phyloP scores from a whole-genome alignment of 805 yeast genomes.

The Saccharomycopsis sp. region DNA sequence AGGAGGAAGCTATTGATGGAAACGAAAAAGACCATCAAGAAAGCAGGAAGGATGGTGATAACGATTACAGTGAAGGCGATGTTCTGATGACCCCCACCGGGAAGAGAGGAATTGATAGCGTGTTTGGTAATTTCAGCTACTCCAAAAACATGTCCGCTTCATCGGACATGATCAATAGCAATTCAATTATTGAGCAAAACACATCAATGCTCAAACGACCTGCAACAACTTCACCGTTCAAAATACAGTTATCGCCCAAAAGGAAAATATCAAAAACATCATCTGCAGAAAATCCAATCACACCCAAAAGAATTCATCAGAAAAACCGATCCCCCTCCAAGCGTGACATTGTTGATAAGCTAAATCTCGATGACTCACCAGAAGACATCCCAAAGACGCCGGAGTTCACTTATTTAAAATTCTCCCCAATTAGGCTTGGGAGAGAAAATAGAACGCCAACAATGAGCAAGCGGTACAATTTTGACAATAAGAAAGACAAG shows the following conservation, averaged over 20 bases:
- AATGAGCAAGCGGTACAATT: not conserved
- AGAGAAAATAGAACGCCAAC: not conserved
- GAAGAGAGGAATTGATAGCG: constrained; percentile 8
- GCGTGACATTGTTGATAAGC: constrained; percentile 14
- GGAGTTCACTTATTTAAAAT: constrained; percentile 20
- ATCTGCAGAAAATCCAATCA: not conserved
- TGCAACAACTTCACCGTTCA: constrained; percentile 5
- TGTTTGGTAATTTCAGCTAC: constrained; percentile 8
- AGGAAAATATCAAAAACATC: no score
- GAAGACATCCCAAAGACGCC: constrained; percentile 21
- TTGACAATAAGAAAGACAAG: not conserved
- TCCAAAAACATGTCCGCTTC: not conserved
- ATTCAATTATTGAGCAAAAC: constrained; percentile 20
- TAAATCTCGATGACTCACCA: constrained; percentile 20
- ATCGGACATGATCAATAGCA: constrained; percentile 6
- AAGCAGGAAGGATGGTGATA: not conserved
- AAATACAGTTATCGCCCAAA: constrained; percentile 13
- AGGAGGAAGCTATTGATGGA: no score
- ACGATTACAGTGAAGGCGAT: not conserved
- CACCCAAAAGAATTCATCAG: constrained; percentile 9
- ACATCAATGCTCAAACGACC: constrained; percentile 10
- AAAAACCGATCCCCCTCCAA: constrained; percentile 7
- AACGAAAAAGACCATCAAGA: not conserved
- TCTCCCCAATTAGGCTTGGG: constrained; percentile 16
- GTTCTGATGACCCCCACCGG: constrained; percentile 9